Evolutionary conservation across 768 basidiomycete species (phyloP).

Genomic region (Tulasnella sp.): DNA sequence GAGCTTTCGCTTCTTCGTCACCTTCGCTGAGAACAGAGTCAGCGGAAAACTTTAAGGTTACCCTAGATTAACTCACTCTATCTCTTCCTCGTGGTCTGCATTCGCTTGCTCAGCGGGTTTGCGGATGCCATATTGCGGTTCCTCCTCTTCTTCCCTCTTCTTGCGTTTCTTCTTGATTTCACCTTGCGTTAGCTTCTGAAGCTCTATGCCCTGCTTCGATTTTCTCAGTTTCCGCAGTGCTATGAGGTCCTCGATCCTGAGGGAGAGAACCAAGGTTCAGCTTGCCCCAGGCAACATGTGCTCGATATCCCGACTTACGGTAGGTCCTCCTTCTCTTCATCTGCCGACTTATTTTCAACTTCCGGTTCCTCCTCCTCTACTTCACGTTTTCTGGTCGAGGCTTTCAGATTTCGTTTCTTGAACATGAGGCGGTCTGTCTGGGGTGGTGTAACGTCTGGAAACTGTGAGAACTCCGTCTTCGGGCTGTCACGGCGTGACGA

Average conservation of each 20-base stretch:
- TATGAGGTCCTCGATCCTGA: conserved; percentile 64
- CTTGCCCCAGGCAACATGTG: neutral
- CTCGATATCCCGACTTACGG: conserved; percentile 12
- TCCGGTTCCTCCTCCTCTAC: conserved; percentile 12
- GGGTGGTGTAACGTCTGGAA: neutral
- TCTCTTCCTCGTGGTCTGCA: conserved; percentile 29
- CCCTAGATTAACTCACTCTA: conserved; percentile 35
- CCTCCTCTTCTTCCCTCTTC: conserved; percentile 37
- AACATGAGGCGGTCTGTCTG: conserved; percentile 4
- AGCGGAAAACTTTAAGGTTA: neutral
- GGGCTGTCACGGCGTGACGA: neutral
- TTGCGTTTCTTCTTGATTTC: conserved; percentile 53
- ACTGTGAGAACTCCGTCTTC: neutral
- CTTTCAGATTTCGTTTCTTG: conserved; percentile 16
- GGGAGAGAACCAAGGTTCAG: neutral
- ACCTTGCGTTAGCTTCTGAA: conserved; percentile 71
- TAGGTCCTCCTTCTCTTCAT: neutral
- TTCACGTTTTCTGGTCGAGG: conserved; percentile 5
- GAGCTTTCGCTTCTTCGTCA: conserved; percentile 57
- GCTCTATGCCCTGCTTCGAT: conserved; percentile 72
- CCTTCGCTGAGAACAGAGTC: conserved; percentile 19
- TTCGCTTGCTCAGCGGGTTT: conserved; percentile 28
- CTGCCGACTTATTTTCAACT: neutral
- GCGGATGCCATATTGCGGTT: conserved; percentile 18
- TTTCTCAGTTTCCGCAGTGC: conserved; percentile 69